Evolutionary conservation across 1,284 basidiomycete genomes (phyloP).

Genomic region (Melampsora americana): DNA sequence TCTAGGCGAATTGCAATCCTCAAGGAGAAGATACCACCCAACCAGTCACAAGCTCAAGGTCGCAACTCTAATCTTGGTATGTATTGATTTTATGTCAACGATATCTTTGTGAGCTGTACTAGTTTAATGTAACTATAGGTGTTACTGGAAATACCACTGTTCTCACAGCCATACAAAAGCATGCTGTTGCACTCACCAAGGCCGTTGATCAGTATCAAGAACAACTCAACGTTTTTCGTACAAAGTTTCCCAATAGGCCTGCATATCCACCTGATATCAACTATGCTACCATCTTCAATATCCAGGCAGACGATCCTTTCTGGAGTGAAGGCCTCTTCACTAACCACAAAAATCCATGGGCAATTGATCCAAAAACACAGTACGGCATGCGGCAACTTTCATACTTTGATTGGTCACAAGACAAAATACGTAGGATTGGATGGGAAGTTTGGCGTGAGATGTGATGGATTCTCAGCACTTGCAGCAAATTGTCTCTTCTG

Average conservation of each 20-base stretch:
- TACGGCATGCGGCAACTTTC: background rate
- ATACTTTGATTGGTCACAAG: background rate
- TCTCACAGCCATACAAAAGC: background rate
- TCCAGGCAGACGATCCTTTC: conserved; percentile 1
- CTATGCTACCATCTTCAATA: background rate
- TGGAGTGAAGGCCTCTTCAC: conserved; percentile 19
- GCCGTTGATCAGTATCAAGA: background rate
- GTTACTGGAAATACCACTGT: background rate
- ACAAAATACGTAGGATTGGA: background rate
- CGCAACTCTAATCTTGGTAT: background rate
- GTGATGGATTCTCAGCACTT: background rate
- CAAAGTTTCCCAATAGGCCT: background rate
- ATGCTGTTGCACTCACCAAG: background rate
- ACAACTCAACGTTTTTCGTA: background rate
- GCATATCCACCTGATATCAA: conserved; percentile 1
- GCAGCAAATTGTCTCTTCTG: background rate
- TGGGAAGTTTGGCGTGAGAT: conserved; percentile 21
- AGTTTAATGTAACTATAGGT: background rate
- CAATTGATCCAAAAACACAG: background rate
- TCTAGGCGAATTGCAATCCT: background rate
- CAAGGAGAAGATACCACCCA: background rate
- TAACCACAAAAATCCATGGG: conserved; percentile 9
- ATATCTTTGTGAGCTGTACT: background rate
- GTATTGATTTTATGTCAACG: background rate
- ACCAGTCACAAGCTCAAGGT: background rate